Evolutionary conservation across 106 monocot genomes (phyloP).

Genomic region (Platanthera zijinensis): DNA sequence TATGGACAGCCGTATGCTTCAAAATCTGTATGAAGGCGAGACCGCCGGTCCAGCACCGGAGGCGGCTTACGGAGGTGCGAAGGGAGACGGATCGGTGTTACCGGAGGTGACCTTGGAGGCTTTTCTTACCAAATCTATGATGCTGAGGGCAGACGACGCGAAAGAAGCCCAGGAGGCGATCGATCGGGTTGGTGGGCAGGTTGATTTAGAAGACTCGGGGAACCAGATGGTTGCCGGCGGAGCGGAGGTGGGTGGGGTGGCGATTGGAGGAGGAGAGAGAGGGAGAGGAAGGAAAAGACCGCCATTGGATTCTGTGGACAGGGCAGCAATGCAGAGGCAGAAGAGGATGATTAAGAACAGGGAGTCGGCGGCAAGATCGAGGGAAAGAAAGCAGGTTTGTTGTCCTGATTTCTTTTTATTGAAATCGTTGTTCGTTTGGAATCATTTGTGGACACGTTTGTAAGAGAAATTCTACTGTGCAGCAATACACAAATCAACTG

Average conservation of each 20-base stretch:
- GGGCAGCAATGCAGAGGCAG: conserved; percentile 56
- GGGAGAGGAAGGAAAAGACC: conserved; percentile 35
- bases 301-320: conserved; percentile 37
- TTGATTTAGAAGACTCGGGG: not conserved
- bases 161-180: not conserved
- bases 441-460: not conserved
- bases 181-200: conserved; percentile 1
- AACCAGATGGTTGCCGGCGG: conserved; percentile 5
- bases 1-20: not conserved
- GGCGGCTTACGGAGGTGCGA: not conserved
- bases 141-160: not conserved
- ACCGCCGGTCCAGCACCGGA: not conserved
- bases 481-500: conserved; percentile 14
- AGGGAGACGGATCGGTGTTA: not conserved
- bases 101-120: conserved; percentile 6
- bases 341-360: conserved; percentile 94
- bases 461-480: not conserved
- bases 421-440: not conserved
- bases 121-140: not conserved
- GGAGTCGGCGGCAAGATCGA: conserved; percentile 82
- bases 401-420: not conserved
- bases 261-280: conserved; percentile 13
- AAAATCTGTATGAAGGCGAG: not conserved
- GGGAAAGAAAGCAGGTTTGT: conserved; percentile 83
- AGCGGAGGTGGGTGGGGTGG: conserved; percentile 6